A percentile compares a stretch with the other conserved stretches of the same genome.
Evolutionary conservation across 2,329 filamentous ascomycete genomes (phyloP).

Genomic region (Cladophialophora psammophila): DNA sequence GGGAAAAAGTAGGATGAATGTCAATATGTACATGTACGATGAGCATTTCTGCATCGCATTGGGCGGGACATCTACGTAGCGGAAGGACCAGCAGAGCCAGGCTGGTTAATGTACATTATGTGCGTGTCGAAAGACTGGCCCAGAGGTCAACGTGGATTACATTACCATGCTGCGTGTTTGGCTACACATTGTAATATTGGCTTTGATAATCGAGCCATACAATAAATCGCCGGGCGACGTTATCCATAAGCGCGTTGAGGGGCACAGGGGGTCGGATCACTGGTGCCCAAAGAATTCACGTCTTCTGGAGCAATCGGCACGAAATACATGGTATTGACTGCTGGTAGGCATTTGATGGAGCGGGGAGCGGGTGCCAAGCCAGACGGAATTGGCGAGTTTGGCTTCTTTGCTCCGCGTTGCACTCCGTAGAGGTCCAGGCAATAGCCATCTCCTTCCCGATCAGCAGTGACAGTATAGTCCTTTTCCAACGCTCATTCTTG

Average conservation of each 20-base stretch:
- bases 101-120: not conserved
- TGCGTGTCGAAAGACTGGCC: not conserved
- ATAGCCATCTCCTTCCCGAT: slow-evolving; percentile 7
- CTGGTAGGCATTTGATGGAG: no score
- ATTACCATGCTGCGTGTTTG: not conserved
- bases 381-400: slow-evolving; percentile 3
- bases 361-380: no score
- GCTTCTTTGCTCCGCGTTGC: slow-evolving; percentile 16
- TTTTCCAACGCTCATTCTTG: slow-evolving; percentile 5
- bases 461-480: not conserved
- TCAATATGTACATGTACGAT: not conserved
- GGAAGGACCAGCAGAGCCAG: not conserved
- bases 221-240: not conserved
- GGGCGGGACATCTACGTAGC: not conserved
- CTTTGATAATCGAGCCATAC: not conserved
- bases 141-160: not conserved
- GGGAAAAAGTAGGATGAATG: slow-evolving; percentile 32
- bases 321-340: no score
- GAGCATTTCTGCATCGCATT: not conserved
- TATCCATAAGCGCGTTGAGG: no score
- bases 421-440: slow-evolving; percentile 8
- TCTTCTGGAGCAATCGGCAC: no score
- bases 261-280: no score
- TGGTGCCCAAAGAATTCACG: no score
- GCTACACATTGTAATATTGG: not conserved